Base-by-base conservation (phyloP, 495 filamentous ascomycete genomes). In the Aspergillus avenaceus region DNA sequence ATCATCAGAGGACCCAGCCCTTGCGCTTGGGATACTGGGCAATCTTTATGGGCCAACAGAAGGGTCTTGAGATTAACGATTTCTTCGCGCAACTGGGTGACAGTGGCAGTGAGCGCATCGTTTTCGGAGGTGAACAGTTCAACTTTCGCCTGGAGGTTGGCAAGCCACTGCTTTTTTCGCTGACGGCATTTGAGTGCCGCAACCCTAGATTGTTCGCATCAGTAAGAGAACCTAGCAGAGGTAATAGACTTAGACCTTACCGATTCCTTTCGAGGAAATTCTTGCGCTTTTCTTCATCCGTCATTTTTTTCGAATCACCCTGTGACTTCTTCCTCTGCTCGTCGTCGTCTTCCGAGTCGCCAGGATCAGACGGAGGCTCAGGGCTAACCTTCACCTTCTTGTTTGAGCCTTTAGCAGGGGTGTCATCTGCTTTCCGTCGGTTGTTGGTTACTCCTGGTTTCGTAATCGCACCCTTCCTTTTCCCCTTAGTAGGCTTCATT, bases 131-230 rank as follows among this genome's bases (percentile, higher is more conserved):
- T 88, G 61, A 87, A 97, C 36, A 96, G 71, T 62, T 98, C 93
- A 24, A 97, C 93, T 67, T 98, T 98, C 19, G 80, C 81, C 67
- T 98, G 93, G 2, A 98, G 79, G 62, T 96, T 98, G 13, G 88
- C 87, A 37, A 98, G 82, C 93, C 93, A 98, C 64, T 97, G 93
- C 75, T 98, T 98, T 77, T 98, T 98, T 5, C 93, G 84, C 66
- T 98, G 93, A 47, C 93, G 86, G 73, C 93, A 98, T 67, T 98
- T 98, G 43, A 98, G 75, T 21, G 93, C 93, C 29, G 93, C 93
- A 55, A 98, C 90, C 64, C 93, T 97, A 9, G n/a, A 27, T 32
- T n/a, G 12, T 9, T 7, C 19, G 18, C 31, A 49, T 69, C 55
- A 69, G 61, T 27, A 5, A 25, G 13, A 55, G 4, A 8, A 26